These are phyloP conservation scores for Omphalea diandra DNA, from an alignment of 441 rosid genomes.

Conservation along the genomic window DNA sequence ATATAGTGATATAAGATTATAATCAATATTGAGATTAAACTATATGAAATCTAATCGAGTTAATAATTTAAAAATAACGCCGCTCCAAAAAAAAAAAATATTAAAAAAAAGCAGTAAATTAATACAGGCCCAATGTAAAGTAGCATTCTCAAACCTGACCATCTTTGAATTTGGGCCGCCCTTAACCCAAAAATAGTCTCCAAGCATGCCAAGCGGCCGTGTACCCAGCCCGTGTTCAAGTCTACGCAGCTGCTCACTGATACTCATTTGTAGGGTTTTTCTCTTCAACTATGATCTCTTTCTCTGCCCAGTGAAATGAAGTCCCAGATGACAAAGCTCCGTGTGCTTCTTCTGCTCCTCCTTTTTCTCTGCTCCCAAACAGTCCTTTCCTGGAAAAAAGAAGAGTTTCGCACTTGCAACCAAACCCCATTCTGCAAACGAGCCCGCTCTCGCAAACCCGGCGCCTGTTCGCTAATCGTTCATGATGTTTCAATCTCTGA, in stretches of 20 bases:
- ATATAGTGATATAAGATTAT: too few species aligned
- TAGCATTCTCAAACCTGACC: too few species aligned
- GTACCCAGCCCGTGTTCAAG: too few species aligned
- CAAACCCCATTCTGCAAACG: slow-evolving; percentile 98
- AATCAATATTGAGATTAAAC: too few species aligned
- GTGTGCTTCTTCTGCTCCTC: slow-evolving; percentile 33
- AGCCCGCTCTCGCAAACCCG: slow-evolving; percentile 76
- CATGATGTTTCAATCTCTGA: slow-evolving; percentile 55
- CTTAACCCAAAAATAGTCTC: too few species aligned
- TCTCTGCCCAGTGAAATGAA: neutral
- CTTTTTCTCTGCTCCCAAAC: slow-evolving; percentile 43
- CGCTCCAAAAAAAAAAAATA: too few species aligned
- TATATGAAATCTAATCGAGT: too few species aligned
- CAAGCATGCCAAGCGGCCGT: too few species aligned
- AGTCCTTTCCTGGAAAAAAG: slow-evolving; percentile 80
- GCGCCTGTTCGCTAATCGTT: slow-evolving; percentile 49
- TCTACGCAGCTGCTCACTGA: neutral
- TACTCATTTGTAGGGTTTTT: neutral
- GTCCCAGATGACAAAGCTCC: neutral
- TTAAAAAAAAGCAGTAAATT: too few species aligned
- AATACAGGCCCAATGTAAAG: too few species aligned
- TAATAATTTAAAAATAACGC: too few species aligned
- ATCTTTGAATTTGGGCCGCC: too few species aligned
- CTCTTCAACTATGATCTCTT: neutral
- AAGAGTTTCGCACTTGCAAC: slow-evolving; percentile 92